Evolutionary conservation across 331 rosid genomes (phyloP), one percentile per base, ranked within the genome.

Genomic region (Quercus lobata): DNA sequence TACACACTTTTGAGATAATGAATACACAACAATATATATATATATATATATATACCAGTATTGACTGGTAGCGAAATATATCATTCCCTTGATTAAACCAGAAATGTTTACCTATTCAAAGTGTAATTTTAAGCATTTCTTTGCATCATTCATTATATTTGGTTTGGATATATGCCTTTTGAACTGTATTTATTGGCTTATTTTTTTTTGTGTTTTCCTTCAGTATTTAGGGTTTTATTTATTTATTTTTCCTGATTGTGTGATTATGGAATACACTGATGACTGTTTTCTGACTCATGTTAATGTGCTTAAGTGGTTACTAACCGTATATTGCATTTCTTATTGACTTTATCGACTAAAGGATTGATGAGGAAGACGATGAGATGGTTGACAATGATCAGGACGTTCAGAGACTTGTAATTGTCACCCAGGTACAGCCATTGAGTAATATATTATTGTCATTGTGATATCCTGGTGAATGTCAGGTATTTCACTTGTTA

Each of bases 351-450:
- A 80, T 82, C 53, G 61, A 25, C 69, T 66, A 58, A 80, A 96
- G 98, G 90, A 87, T 87, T 66, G 97, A 93, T 29, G 94, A 93
- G 17, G 99, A 90, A 32, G 97, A 96, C 61, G 98, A 93, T 68
- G 97, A 91, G 83, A 81, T 80, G 86, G 83, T 86, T 85, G 92
- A 84, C 86, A 85, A 83, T 81, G 98, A 93, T 76, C 94, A 88
- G 86, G 99, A 91, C 78, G 97, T 93, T 80, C 96, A 93, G 83
- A 87, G 93, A 83, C 94, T 96, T 80, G 91, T 96, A 35, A 96
- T 93, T 75, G 98, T 93, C 78, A 96, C 99, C 76, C 97, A 92
- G 99, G 99, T 95, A 90, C 57, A 72, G 55, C 52, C 56, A 46
- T 81, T 62, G 32, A 71, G 80, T 44, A 19, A 19, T 62, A 16